Conservation (phyloP, 2,329 filamentous ascomycete species). For the Colletotrichum higginsianum region DNA sequence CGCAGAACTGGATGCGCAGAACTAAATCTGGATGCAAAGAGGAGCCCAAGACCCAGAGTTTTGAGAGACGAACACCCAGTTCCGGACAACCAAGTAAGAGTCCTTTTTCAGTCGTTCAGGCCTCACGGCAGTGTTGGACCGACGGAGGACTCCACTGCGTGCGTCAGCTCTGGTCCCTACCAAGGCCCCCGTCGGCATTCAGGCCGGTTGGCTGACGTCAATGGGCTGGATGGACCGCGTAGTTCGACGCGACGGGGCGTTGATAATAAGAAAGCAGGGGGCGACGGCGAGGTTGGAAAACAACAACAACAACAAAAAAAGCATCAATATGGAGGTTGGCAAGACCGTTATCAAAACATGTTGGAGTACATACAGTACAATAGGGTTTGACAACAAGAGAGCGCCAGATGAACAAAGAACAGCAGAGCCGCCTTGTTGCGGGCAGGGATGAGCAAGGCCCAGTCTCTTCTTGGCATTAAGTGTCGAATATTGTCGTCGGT, state of each 20-base stretch:
- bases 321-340: not conserved
- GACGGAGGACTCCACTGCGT: constrained; percentile 13
- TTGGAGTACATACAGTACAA: too few species aligned
- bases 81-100: not conserved
- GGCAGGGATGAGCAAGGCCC: too few species aligned
- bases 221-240: not conserved
- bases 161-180: constrained; percentile 31
- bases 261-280: not conserved
- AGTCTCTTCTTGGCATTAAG: too few species aligned
- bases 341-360: not conserved
- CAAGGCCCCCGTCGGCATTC: constrained; percentile 1
- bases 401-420: not conserved
- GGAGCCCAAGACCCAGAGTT: not conserved
- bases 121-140: constrained; percentile 12
- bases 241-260: too few species aligned
- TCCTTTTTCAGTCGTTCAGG: not conserved
- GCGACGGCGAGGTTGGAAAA: too few species aligned
- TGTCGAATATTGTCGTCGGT: too few species aligned
- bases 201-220: constrained; percentile 23
- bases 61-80: not conserved
- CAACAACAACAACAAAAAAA: not conserved
- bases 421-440: too few species aligned
- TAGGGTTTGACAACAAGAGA: too few species aligned
- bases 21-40: too few species aligned
- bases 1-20: not conserved